A percentile compares a stretch with the other conserved stretches of the same genome.
These are phyloP conservation scores for Rhizophagus sp. DNA, from an alignment of 192 early-diverging fungal species.

Conservation along the genomic window DNA sequence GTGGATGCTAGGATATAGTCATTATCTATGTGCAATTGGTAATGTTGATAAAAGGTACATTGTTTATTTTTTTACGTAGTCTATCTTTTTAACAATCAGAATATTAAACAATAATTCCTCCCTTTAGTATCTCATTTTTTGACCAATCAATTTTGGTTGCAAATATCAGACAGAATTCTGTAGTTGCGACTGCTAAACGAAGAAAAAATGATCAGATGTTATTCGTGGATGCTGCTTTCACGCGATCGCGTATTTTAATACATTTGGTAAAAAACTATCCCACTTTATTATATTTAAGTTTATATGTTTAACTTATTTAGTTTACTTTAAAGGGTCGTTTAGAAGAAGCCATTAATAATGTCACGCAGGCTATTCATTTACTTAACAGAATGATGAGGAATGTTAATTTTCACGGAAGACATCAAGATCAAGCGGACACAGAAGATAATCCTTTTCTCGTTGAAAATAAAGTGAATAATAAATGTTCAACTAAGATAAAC, in stretches of 20 bases:
- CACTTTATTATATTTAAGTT: background rate
- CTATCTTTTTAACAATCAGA: background rate
- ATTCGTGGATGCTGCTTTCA: constrained; percentile 42
- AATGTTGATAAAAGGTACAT: constrained; percentile 51
- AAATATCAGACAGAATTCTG: background rate
- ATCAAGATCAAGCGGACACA: background rate
- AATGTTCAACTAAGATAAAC: background rate
- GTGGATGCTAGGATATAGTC: constrained; percentile 57
- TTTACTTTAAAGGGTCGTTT: constrained; percentile 35
- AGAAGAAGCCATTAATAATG: constrained; percentile 44
- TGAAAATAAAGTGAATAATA: background rate
- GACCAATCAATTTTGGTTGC: background rate
- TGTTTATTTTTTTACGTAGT: background rate
- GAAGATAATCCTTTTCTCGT: constrained; percentile 32
- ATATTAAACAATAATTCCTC: background rate
- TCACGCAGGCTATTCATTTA: constrained; percentile 34
- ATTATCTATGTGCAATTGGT: constrained; percentile 61
- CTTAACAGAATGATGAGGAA: constrained; percentile 40
- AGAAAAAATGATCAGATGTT: constrained; percentile 32
- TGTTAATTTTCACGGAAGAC: constrained; percentile 24
- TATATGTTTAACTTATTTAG: background rate
- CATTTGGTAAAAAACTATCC: background rate
- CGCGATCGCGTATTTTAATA: constrained; percentile 40
- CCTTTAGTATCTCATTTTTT: constrained; percentile 8
- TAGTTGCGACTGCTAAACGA: constrained; percentile 1